Percentiles rank a stretch among this genome's conserved stretches.
phyloP scores from a whole-genome alignment of 106 monocot species.

The Posidonia australis region DNA sequence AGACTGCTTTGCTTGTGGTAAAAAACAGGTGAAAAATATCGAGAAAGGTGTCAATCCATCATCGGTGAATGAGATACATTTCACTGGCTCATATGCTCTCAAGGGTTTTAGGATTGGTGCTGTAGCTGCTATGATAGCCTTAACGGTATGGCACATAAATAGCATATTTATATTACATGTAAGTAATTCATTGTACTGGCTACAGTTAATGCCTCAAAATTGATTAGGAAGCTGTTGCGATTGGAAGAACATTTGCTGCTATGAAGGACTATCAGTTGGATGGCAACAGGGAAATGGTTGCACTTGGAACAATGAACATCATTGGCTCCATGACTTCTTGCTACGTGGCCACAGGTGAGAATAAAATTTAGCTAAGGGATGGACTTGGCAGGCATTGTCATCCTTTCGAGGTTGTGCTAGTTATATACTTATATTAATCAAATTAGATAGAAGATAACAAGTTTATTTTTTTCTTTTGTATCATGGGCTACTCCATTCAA shows the following conservation, averaged over 20 bases:
- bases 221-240: slow-evolving; percentile 76
- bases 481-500: too few relatives aligned
- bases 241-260: slow-evolving; percentile 88
- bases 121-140: slow-evolving; percentile 57
- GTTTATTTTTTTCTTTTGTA: too few relatives aligned
- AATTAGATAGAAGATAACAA: too few relatives aligned
- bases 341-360: slow-evolving; percentile 64
- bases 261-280: slow-evolving; percentile 86
- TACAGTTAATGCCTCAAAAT: neutral
- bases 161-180: neutral
- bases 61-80: slow-evolving; percentile 51
- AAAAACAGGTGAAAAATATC: slow-evolving; percentile 56
- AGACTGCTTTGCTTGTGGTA: too few relatives aligned
- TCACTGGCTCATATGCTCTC: slow-evolving; percentile 33
- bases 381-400: too few relatives aligned
- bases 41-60: slow-evolving; percentile 67
- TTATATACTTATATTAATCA: too few relatives aligned
- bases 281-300: slow-evolving; percentile 97
- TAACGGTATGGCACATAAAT: slow-evolving; percentile 32
- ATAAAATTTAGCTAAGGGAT: too few relatives aligned
- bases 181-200: too few relatives aligned
- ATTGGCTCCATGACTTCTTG: slow-evolving; percentile 83
- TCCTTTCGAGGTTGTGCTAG: too few relatives aligned
- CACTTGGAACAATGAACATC: slow-evolving; percentile 81
- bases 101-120: slow-evolving; percentile 66